Conservation (phyloP, 495 filamentous ascomycete genomes). For the Parathielavia hyrcaniae region DNA sequence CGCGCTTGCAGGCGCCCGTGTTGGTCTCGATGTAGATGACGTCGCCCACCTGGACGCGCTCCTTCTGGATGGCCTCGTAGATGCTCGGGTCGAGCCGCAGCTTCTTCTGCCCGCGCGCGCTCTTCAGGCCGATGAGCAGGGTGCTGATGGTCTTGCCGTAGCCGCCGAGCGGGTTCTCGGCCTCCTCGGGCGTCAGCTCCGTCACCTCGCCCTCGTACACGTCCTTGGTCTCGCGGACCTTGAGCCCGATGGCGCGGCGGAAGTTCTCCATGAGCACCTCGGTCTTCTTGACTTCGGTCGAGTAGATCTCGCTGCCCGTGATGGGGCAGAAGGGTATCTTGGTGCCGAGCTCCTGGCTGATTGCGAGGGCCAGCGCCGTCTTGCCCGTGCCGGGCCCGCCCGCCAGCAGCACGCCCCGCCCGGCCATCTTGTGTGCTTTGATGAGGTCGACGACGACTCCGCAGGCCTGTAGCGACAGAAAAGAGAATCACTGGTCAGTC, state of each 20-base stretch:
- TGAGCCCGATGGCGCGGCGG: constrained; percentile 86
- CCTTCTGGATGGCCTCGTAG: constrained; percentile 98
- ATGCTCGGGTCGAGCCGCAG: constrained; percentile 92
- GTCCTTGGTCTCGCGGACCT: constrained; percentile 96
- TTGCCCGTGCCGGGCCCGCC: constrained; percentile 93
- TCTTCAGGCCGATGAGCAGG: constrained; percentile 82
- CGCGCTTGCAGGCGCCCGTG: constrained; percentile 93
- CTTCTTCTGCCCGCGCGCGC: constrained; percentile 91
- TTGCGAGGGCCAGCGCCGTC: constrained; percentile 88
- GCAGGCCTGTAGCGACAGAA: constrained; percentile 54
- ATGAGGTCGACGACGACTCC: constrained; percentile 94
- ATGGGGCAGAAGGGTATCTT: constrained; percentile 98
- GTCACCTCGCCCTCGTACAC: constrained; percentile 97
- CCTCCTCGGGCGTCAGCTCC: constrained; percentile 89
- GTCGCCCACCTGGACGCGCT: constrained; percentile 89
- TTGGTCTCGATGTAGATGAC: constrained; percentile 99
- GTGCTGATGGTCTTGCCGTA: constrained; percentile 94
- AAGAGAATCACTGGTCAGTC: neutral
- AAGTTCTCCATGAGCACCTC: constrained; percentile 99
- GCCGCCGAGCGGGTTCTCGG: constrained; percentile 93
- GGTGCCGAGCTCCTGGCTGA: constrained; percentile 90
- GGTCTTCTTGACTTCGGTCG: constrained; percentile 96
- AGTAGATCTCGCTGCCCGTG: constrained; percentile 94
- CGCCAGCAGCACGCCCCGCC: constrained; percentile 84
- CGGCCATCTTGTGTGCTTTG: constrained; percentile 92